Base-by-base conservation (phyloP, 306 rosid genomes). In the Glycine tomentella region DNA sequence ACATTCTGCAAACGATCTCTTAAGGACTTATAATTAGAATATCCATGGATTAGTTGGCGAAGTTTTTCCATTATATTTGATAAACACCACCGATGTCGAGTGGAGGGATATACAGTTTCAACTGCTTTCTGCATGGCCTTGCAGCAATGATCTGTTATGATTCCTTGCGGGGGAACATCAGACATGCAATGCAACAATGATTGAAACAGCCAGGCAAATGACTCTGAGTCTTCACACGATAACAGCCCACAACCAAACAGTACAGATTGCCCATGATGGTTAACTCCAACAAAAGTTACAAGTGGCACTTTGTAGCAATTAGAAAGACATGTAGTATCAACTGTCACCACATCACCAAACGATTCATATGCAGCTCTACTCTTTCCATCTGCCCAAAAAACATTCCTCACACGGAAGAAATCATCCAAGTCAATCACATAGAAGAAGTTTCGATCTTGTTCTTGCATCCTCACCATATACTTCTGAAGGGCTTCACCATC, bases 371-470 rank as follows among this genome's bases (percentile, higher is more conserved):
- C 81, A 34, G 81, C 85, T 69, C 77, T 48, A 59, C 81, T 76
- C 55, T 73, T 82, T 68, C 77, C 85, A 76, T 82, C 81, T 13
- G 85, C 77, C 85, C 85, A 82, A 20, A 75, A 82, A 0, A 76
- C 57, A 82, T 82, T 76, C 77, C 72, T 58, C 81, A 69, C 77
- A 0, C 20, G 0, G 61, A 82, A 69, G 69, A 7, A 69, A 69
- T 82, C 81, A 76, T 82, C 85, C 25, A 82, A 36, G 55, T 76
- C 85, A 38, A 82, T 5, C 1, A 40, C 56, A 58, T 82, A 62
- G 81, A 82, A 82, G 77, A 75, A 82, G 61, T 82, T 76, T 52
- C 77, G 48, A 59, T 82, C 81, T 20, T 75, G 77, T 69, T 59
- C 76, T 82, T 75, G 85, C 81, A 76, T 82, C 58, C 81, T 72